Evolutionary conservation across 1,284 basidiomycete species (phyloP), one percentile per base, ranked within the genome.

Genomic region (Chiua sp.): DNA sequence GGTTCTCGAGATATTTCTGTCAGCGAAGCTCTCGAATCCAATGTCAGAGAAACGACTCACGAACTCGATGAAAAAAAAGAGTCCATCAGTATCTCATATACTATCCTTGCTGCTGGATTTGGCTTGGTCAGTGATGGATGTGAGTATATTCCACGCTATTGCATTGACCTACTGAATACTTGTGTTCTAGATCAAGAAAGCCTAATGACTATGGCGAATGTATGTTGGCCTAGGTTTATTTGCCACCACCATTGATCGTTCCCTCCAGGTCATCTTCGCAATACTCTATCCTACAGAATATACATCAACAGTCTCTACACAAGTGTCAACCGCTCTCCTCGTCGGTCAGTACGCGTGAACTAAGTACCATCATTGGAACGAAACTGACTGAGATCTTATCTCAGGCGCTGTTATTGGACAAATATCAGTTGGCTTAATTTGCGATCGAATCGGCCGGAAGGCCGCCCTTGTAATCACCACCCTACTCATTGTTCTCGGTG

Each of bases 111-210:
- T 49, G 80, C 87, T 30, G 87, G 84, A 2, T 87, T 86, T 67
- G 88, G 87, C 47, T 74, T 91, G 48, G 85, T 91, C 62, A 87
- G 84, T 59, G 88, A 91, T 78, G 89, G 90, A 47, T 88, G 86
- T 86, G 67, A 76, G 78, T 78, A 44, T 18, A 28, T 28, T 44
- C 49, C 51, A 42, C 47, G 4, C n/a, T 37, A 22, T 7, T 51
- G 12, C 49, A 33, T 35, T 47, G 55, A 48, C 53, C 8, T 33
- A 35, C 47, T 59, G 22, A 62, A 57, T 53, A 62, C 8, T 32
- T 30, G 8, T 50, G 50, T 47, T 66, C 15, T 65, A 88, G 87
- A 90, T 70, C 88, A 90, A 70, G 91, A 90, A 72, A 87, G 86
- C 66, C 72, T 86, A 23, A 85, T 86, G 85, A 85, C 85, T 1